Conservation (phyloP, 495 filamentous ascomycete species). For the Acidiella bohemica region DNA sequence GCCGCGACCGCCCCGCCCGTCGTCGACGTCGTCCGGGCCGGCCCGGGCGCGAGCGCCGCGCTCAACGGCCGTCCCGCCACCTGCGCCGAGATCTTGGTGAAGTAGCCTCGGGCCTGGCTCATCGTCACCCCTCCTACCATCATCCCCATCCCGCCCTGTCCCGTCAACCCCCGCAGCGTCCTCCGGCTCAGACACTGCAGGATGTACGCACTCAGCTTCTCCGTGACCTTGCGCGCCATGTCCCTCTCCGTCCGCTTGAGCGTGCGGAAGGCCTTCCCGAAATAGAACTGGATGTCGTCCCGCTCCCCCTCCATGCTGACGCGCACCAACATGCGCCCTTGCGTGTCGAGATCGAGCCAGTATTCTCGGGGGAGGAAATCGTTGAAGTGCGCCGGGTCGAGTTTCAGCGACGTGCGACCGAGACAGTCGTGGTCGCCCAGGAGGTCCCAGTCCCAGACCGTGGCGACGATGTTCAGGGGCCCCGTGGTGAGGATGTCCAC, state of each 20-base stretch:
- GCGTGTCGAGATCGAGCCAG: slow-evolving; percentile 94
- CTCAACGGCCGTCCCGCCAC: slow-evolving; percentile 7
- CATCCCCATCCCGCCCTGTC: slow-evolving; percentile 57
- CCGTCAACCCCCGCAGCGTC: slow-evolving; percentile 59
- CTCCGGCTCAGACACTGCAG: slow-evolving; percentile 74
- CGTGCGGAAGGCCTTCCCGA: slow-evolving; percentile 90
- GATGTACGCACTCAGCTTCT: slow-evolving; percentile 97
- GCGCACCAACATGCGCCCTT: slow-evolving; percentile 74
- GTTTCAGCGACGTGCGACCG: slow-evolving; percentile 82
- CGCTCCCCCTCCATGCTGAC: slow-evolving; percentile 98
- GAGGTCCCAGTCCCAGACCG: slow-evolving; percentile 97
- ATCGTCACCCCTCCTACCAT: slow-evolving; percentile 64
- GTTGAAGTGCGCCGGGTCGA: slow-evolving; percentile 88
- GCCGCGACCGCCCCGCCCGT: slow-evolving; percentile 19
- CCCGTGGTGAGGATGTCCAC: slow-evolving; percentile 91
- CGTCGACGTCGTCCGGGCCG: not conserved
- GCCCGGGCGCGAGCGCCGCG: not conserved
- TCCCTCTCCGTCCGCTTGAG: slow-evolving; percentile 91
- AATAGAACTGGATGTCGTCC: slow-evolving; percentile 97
- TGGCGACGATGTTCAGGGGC: slow-evolving; percentile 85
- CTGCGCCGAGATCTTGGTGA: slow-evolving; percentile 26
- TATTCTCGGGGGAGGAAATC: slow-evolving; percentile 92
- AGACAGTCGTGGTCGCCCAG: slow-evolving; percentile 97
- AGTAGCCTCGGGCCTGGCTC: slow-evolving; percentile 36
- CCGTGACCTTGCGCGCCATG: slow-evolving; percentile 95